A percentile compares a stretch with the other conserved stretches of the same genome.
Conservation (phyloP, 2,329 filamentous ascomycete species). For the Fusarium begoniae region DNA sequence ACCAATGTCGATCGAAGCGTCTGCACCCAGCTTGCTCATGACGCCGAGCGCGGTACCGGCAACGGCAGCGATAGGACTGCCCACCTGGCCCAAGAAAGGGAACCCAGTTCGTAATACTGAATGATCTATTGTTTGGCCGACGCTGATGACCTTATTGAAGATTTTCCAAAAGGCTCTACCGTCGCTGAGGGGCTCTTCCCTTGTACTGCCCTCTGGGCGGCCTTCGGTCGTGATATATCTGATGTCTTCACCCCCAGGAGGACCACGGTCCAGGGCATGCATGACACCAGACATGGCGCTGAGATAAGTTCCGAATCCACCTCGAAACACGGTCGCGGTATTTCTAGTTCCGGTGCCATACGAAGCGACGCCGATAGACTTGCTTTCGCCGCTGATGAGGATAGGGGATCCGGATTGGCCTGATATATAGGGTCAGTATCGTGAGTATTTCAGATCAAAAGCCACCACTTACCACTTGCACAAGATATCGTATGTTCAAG, state of each 20-base stretch:
- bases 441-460: rapidly evolving
- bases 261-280: neutral
- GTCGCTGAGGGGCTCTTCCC: neutral
- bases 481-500: neutral
- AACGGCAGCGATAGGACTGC: neutral
- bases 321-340: neutral
- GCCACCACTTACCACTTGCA: neutral
- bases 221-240: neutral
- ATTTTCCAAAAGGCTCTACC: neutral
- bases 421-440: rapidly evolving
- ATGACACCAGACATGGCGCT: neutral
- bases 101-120: neutral
- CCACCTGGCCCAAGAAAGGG: neutral
- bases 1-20: rapidly evolving
- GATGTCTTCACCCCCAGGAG: rapidly evolving
- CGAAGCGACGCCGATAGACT: neutral
- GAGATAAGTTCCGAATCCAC: neutral
- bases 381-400: neutral
- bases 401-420: neutral
- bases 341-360: neutral
- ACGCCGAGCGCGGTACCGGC: neutral
- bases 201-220: neutral
- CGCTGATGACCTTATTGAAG: neutral
- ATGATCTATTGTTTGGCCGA: neutral
- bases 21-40: neutral